Conservation (phyloP, 352 stramenopile genomes). For the Pythium plurisporium region DNA sequence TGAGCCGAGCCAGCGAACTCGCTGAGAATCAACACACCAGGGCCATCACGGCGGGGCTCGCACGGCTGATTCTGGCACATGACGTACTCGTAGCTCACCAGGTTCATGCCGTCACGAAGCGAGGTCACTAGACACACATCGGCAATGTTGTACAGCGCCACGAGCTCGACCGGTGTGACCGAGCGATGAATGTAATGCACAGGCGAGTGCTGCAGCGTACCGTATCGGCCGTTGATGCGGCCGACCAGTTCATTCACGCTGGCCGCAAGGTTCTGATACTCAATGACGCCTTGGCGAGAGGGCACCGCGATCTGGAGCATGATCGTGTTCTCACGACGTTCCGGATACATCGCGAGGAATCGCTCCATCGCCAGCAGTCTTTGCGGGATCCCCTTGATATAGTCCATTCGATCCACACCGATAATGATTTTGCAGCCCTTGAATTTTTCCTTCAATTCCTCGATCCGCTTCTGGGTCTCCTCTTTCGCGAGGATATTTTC, state of each 20-base stretch:
- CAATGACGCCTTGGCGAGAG: constrained; percentile 70
- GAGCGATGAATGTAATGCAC: constrained; percentile 88
- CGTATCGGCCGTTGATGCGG: constrained; percentile 84
- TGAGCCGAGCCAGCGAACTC: constrained; percentile 88
- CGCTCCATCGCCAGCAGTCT: constrained; percentile 84
- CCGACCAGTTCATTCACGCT: constrained; percentile 88
- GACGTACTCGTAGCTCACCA: constrained; percentile 89
- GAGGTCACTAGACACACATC: constrained; percentile 88
- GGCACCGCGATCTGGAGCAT: constrained; percentile 94
- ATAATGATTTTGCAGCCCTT: constrained; percentile 78
- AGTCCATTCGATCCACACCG: constrained; percentile 82
- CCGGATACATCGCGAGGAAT: constrained; percentile 73
- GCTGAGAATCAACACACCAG: constrained; percentile 82
- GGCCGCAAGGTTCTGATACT: constrained; percentile 79
- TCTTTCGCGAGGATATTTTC: constrained; percentile 50
- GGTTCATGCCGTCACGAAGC: constrained; percentile 88
- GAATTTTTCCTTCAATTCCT: constrained; percentile 61
- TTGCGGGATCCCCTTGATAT: constrained; percentile 88
- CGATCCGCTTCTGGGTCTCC: constrained; percentile 47
- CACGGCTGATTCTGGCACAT: constrained; percentile 74
- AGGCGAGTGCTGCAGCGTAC: constrained; percentile 79
- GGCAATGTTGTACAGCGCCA: constrained; percentile 87
- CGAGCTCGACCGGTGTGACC: constrained; percentile 75
- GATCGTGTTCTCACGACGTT: constrained; percentile 90
- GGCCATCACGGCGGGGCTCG: constrained; percentile 52